These are phyloP conservation scores for Claviceps arundinis DNA, from an alignment of 2,329 filamentous ascomycete species.

Conservation along the genomic window DNA sequence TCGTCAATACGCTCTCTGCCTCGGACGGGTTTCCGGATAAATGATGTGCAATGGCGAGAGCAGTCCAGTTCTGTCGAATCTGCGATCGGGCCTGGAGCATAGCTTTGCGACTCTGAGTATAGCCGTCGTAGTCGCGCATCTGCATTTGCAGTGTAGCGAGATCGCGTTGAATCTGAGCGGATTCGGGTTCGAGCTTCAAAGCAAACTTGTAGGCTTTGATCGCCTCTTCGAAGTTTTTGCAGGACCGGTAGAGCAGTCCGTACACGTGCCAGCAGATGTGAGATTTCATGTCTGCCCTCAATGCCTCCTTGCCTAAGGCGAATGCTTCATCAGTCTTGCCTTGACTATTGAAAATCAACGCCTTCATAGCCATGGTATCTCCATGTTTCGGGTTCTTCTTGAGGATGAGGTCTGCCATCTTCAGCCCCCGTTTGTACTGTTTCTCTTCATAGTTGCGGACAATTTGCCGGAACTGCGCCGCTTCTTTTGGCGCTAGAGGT, in stretches of 20 bases:
- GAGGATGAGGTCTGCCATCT: constrained; percentile 91
- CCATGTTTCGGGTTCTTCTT: constrained; percentile 92
- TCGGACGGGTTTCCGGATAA: constrained; percentile 72
- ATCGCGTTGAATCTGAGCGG: constrained; percentile 84
- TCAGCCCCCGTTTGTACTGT: constrained; percentile 90
- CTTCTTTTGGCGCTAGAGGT: constrained; percentile 73
- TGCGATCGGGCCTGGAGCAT: constrained; percentile 80
- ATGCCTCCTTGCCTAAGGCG: constrained; percentile 75
- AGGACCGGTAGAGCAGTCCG: constrained; percentile 78
- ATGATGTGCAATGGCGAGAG: constrained; percentile 87
- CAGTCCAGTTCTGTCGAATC: constrained; percentile 89
- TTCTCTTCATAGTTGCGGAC: constrained; percentile 97
- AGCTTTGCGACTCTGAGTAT: constrained; percentile 72
- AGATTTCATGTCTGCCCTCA: constrained; percentile 96
- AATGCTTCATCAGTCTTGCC: constrained; percentile 93
- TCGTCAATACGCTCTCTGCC: constrained; percentile 81
- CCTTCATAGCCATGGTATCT: constrained; percentile 98
- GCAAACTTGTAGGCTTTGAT: constrained; percentile 99
- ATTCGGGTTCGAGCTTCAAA: constrained; percentile 84
- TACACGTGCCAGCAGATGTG: constrained; percentile 99
- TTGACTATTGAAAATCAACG: constrained; percentile 84
- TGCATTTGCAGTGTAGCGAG: constrained; percentile 87
- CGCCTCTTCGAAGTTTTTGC: constrained; percentile 97
- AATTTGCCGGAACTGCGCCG: constrained; percentile 83
- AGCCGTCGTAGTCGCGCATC: constrained; percentile 90